Evolutionary conservation across 305 asterid genomes (phyloP), one percentile per base, ranked within the genome.

Genomic region (Solanum hybrid): DNA sequence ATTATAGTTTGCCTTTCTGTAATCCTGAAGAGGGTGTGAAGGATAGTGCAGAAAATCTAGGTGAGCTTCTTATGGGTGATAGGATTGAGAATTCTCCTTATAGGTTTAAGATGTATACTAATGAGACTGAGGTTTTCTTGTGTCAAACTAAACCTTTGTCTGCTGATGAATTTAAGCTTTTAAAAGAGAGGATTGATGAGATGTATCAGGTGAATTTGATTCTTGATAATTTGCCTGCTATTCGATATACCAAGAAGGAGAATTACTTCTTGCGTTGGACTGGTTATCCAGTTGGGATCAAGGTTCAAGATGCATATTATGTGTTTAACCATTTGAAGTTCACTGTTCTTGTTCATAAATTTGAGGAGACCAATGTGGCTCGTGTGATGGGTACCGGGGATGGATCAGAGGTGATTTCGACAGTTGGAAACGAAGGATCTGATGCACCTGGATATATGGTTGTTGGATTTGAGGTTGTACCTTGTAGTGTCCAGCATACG

Each of bases 381-480:
- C 92, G 94, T 38, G 96, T 93, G 51, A 92, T 93, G 92, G 96
- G 96, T 46, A 91, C 95, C 2, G 95, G 94, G 16, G 97, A 94
- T 86, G 95, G 93, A 4, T 95, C 96, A 2, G 98, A 96, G 93
- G 93, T 94, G 92, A 94, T 95, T 88, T 93, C 98, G 5, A 91
- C 94, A 0, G 92, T 91, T 81, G 92, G 95, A 29, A 94, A 90
- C 14, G 6, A 92, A 10, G 95, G 93, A 90, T 92, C 95, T 7
- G 96, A 89, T 37, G 77, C 90, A 20, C 97, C 98, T 12, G 97
- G 98, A n/a, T 96, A 95, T 88, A 95, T 96, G 97, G 98, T 96
- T 89, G 98, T 95, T 3, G 98, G 97, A 10, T 96, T 96, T 92
- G 98, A 95, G 91, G 98, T 96, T 12, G 96, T 95, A 75, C 96